phyloP scores from a whole-genome alignment of 2,329 filamentous ascomycete species.

The Trichoderma semiorbis region DNA sequence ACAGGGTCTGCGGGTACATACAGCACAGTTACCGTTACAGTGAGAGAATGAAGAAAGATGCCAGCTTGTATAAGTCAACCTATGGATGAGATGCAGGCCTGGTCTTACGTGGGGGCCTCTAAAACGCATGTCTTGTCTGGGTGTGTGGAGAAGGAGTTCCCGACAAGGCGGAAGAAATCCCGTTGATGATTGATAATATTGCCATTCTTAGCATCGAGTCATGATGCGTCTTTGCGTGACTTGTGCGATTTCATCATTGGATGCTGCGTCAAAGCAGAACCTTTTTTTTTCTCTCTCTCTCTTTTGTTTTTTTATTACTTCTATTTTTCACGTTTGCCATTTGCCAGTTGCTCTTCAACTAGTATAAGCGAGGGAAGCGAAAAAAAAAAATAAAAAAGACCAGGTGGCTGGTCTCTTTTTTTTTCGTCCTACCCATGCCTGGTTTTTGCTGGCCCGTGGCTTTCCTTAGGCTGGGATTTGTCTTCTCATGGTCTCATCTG shows the following conservation, averaged over 20 bases:
- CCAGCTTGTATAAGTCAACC: not conserved
- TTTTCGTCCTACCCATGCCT: not conserved
- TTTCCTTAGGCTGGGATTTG: not conserved
- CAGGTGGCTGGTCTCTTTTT: not conserved
- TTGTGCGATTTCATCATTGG: not conserved
- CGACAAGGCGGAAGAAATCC: not conserved
- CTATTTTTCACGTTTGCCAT: not conserved
- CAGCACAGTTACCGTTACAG: not conserved
- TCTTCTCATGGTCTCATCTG: not conserved
- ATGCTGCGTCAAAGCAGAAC: not conserved
- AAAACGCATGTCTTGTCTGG: not conserved
- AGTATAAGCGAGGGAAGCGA: not conserved
- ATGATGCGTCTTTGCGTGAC: not conserved
- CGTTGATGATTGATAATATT: constrained; percentile 5
- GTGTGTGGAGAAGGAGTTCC: not conserved
- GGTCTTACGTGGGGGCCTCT: not conserved
- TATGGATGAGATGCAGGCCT: not conserved
- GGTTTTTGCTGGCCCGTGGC: not conserved
- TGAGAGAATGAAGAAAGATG: not conserved
- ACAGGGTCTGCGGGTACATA: not conserved
- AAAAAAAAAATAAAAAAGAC: not conserved
- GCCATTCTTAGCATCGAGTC: not conserved
- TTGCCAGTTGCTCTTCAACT: not conserved
- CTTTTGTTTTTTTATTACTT: not conserved
- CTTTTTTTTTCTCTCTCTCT: not conserved